Conservation (phyloP, 2,329 filamentous ascomycete genomes). For the Claviceps sp. region DNA sequence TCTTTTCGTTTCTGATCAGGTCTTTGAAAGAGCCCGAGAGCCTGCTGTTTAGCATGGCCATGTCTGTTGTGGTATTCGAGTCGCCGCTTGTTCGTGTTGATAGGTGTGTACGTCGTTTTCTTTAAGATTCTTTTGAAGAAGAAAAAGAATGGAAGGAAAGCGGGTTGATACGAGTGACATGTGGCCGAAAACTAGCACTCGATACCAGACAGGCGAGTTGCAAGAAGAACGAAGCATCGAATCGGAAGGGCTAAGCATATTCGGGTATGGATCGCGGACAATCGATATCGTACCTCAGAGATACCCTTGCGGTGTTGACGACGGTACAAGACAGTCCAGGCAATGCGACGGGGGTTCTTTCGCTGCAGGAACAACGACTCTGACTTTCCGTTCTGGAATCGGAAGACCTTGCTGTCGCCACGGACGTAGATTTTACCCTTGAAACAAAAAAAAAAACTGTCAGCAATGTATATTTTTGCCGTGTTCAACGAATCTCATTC, state of each 20-base stretch:
- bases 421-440: slow-evolving; percentile 99
- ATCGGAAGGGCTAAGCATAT: not conserved
- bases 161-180: too few species aligned
- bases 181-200: not conserved
- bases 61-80: not conserved
- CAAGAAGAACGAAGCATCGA: not conserved
- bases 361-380: slow-evolving; percentile 99
- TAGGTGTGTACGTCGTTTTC: too few species aligned
- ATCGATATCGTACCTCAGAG: slow-evolving; percentile 71
- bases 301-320: slow-evolving; percentile 99
- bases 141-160: too few species aligned
- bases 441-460: slow-evolving; percentile 9
- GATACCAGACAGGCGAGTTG: not conserved
- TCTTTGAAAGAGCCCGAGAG: not conserved
- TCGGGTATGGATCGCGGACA: too few species aligned
- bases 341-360: slow-evolving; percentile 99
- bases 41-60: not conserved
- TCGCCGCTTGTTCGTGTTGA: not conserved
- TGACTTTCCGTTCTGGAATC: slow-evolving; percentile 99
- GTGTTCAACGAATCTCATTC: not conserved
- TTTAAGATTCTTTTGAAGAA: too few species aligned
- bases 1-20: not conserved
- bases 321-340: slow-evolving; percentile 96
- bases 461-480: slow-evolving; percentile 7
- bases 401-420: slow-evolving; percentile 99